These are phyloP conservation scores for Aspergillus pseudoviridinutans DNA, from an alignment of 2,329 filamentous ascomycete species.

Conservation along the genomic window DNA sequence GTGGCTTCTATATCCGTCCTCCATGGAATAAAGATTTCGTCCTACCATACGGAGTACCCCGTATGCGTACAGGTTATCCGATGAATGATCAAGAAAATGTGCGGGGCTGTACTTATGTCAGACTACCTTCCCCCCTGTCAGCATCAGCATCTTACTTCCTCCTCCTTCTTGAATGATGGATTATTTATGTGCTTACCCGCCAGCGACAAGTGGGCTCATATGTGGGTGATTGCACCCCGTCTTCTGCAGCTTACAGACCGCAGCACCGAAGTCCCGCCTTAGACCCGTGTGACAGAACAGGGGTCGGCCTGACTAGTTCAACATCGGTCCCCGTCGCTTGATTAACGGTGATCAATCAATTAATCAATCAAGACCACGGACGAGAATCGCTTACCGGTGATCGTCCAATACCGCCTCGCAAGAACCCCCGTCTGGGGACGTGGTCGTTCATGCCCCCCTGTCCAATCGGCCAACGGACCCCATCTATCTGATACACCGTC, in stretches of 20 bases:
- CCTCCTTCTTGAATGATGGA: not conserved
- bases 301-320: slow-evolving; percentile 1
- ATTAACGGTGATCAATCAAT: not conserved
- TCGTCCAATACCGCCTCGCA: not conserved
- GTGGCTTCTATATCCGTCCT: not conserved
- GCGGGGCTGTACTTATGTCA: not conserved
- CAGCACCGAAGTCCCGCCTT: not conserved
- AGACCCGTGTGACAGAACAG: slow-evolving; percentile 3
- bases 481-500: not conserved
- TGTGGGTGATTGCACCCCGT: not conserved
- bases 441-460: not conserved
- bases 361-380: not conserved
- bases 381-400: not conserved
- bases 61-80: not conserved
- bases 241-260: not conserved
- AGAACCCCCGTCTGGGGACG: not conserved
- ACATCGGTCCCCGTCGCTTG: not conserved
- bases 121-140: not conserved
- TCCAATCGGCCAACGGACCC: not conserved
- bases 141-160: not conserved
- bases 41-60: too few species aligned
- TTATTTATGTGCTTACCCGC: not conserved
- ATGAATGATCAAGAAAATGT: not conserved
- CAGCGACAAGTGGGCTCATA: not conserved
- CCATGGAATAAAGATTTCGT: too few species aligned